A percentile compares a stretch with the other conserved stretches of the same genome.
Evolutionary conservation across 495 filamentous ascomycete species (phyloP).

Genomic region (Sabuloglossum arenarium): DNA sequence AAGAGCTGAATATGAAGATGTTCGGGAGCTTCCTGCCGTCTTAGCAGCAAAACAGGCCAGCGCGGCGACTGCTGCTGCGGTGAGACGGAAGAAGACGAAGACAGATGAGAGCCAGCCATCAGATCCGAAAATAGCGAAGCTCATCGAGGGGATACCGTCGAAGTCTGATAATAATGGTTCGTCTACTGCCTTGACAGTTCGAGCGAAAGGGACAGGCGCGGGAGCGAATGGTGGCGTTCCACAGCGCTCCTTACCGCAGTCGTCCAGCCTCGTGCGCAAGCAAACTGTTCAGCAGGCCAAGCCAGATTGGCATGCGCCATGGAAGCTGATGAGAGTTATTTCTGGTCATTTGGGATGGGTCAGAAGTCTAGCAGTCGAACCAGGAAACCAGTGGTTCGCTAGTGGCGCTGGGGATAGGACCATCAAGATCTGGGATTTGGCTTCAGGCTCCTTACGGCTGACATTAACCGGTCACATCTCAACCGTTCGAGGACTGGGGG

Average conservation of each 20-base stretch:
- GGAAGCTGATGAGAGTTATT: conserved; percentile 97
- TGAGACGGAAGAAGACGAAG: conserved; percentile 36
- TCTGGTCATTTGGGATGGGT: conserved; percentile 97
- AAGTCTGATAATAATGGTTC: conserved; percentile 15
- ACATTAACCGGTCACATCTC: conserved; percentile 96
- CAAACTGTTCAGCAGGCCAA: conserved; percentile 51
- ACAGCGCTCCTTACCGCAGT: conserved; percentile 27
- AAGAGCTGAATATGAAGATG: conserved; percentile 61
- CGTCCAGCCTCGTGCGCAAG: conserved; percentile 40
- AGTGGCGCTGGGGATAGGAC: conserved; percentile 91
- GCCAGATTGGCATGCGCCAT: conserved; percentile 91
- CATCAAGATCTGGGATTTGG: conserved; percentile 98
- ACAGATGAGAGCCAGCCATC: conserved; percentile 24
- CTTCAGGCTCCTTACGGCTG: conserved; percentile 56
- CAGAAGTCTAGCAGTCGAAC: conserved; percentile 72
- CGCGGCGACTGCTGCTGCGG: conserved; percentile 33
- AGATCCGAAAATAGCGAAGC: conserved; percentile 38
- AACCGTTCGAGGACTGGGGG: conserved; percentile 80
- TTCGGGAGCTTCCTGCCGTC: conserved; percentile 61
- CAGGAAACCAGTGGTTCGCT: conserved; percentile 94
- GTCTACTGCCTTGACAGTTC: conserved; percentile 40
- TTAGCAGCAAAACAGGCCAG: conserved; percentile 69
- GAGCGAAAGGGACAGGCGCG: conserved; percentile 12
- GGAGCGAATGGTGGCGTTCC: conserved; percentile 23
- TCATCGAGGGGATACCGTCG: conserved; percentile 45